A percentile compares a stretch with the other conserved stretches of the same genome.
Conservation (phyloP, 441 rosid species). For the Populus hybrid region DNA sequence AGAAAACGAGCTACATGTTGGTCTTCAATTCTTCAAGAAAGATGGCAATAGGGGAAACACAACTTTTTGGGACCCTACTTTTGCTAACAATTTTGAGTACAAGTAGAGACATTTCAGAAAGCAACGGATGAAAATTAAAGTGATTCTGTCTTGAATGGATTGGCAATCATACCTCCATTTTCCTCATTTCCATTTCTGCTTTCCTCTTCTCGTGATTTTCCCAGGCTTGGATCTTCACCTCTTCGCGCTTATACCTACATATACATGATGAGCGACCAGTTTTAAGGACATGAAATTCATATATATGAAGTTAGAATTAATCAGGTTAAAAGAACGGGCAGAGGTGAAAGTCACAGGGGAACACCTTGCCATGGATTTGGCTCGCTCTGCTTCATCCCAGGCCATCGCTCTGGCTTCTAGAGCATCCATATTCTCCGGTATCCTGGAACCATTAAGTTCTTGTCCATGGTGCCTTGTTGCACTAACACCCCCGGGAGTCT, state of each 20-base stretch:
- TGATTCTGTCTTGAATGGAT: neutral
- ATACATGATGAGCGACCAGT: slow-evolving; percentile 1
- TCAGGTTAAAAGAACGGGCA: neutral
- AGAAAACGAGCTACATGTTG: slow-evolving; percentile 4
- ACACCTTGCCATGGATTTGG: slow-evolving; percentile 89
- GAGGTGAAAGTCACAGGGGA: neutral
- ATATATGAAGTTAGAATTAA: neutral
- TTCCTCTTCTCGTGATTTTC: slow-evolving; percentile 89
- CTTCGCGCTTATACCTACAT: slow-evolving; percentile 78
- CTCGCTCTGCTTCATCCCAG: slow-evolving; percentile 94
- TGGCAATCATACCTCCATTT: slow-evolving; percentile 63
- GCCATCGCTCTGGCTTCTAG: slow-evolving; percentile 73
- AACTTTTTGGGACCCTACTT: slow-evolving; percentile 13
- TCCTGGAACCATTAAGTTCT: slow-evolving; percentile 21
- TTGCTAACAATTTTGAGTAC: neutral
- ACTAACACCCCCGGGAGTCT: slow-evolving; percentile 15
- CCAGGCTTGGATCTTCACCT: slow-evolving; percentile 92
- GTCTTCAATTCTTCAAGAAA: neutral
- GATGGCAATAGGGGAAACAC: neutral
- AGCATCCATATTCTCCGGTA: slow-evolving; percentile 32
- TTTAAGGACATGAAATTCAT: neutral
- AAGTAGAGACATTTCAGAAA: neutral
- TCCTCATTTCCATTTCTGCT: slow-evolving; percentile 86
- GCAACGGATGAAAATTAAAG: slow-evolving; percentile 9
- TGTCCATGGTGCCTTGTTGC: slow-evolving; percentile 23